Evolutionary conservation across 2,329 filamentous ascomycete species (phyloP).

Genomic region (Calycina herbarum): DNA sequence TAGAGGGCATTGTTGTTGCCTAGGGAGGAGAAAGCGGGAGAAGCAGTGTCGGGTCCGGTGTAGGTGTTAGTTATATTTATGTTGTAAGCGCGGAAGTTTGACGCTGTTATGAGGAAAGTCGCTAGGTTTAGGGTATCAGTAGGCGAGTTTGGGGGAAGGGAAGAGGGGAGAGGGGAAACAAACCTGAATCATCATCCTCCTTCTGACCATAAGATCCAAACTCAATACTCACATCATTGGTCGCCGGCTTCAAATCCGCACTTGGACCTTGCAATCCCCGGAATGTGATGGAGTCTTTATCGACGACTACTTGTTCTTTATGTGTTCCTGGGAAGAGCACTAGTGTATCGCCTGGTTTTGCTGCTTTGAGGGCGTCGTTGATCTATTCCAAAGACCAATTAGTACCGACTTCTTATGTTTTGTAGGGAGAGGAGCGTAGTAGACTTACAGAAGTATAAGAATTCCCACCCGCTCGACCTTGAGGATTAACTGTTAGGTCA

Average conservation of each 20-base stretch:
- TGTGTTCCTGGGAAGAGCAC: conserved; percentile 57
- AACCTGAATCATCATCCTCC: conserved; percentile 41
- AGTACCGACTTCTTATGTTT: too few relatives aligned
- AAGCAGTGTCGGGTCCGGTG: conserved; percentile 49
- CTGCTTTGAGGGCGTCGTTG: conserved; percentile 22
- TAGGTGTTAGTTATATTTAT: conserved; percentile 53
- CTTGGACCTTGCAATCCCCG: conserved; percentile 44
- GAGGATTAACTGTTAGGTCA: background rate
- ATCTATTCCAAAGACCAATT: conserved; percentile 15
- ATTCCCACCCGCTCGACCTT: background rate
- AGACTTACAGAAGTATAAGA: background rate
- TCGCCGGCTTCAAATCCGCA: conserved; percentile 40
- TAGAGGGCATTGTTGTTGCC: conserved; percentile 54
- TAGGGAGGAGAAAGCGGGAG: conserved; percentile 51
- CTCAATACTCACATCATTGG: conserved; percentile 44
- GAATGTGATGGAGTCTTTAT: conserved; percentile 45
- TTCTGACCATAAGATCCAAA: background rate
- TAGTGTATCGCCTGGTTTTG: conserved; percentile 48
- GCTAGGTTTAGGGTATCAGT: too few relatives aligned
- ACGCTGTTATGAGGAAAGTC: conserved; percentile 33
- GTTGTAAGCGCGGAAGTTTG: conserved; percentile 57
- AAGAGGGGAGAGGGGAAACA: background rate
- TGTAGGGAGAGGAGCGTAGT: too few relatives aligned
- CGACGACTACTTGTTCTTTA: conserved; percentile 52
- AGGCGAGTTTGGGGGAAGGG: too few relatives aligned